Base-by-base conservation (phyloP, 164 flowering plant species). In the Liquidambar formosana region DNA sequence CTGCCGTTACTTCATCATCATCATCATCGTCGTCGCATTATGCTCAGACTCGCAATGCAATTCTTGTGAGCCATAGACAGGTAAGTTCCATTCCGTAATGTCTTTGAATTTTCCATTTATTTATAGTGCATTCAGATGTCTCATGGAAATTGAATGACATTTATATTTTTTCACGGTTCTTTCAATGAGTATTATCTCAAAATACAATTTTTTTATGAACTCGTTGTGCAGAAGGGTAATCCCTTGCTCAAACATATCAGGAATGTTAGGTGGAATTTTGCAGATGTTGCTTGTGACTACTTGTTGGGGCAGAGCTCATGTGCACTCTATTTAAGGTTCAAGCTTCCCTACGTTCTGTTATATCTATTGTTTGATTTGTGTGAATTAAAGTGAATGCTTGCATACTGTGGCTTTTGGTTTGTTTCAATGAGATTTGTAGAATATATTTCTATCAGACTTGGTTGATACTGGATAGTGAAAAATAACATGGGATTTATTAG, bases 61-160 rank as follows among this genome's bases (percentile, higher is more conserved):
- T 95, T 59, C 90, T 92, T 71, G 99, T 95, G 10, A 92, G 96
- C 81, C 83, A 88, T 66, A 87, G 99, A 71, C 99, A 95, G 93
- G 99, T 87, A 63, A 54, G 68, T 49, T n/a, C 46, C 12, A n/a
- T 52, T 67, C 8, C 14, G 14, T 22, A 11, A 46, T 18, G 46
- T 49, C 12, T 21, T 10, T 66, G 47, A 13, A 19, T 65, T 47
- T 18, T n/a, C 43, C 3, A 10, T 22, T 57, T 6, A 26, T 57
- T 3, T 62, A 8, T 49, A 1, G 53, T 16, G 16, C 8, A 49
- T 49, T 49, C 5, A 49, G n/a, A 18, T 3, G 18, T 4, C 45
- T 26, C 23, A 43, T 18, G 12, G 44, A 52, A 16, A 28, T 26
- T 27, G 5, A 19, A 19, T 43, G 18, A 15, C 4, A 18, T 41